Conservation (phyloP, 352 stramenopile species). For the Globisporangium orthogonon region DNA sequence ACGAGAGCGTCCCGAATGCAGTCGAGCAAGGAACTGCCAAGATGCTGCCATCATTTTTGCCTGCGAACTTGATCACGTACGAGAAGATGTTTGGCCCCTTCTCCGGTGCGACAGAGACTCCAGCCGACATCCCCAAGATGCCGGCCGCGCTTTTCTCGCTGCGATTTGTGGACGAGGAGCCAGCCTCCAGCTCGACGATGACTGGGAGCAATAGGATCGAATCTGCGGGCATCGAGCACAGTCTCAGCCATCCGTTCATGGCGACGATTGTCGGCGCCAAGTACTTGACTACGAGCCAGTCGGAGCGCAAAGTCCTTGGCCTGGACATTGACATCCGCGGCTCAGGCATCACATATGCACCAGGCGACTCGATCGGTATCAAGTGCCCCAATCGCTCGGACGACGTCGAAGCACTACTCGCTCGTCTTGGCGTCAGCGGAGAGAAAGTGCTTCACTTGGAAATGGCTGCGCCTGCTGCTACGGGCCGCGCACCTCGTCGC, state of each 20-base stretch:
- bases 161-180: slow-evolving; percentile 25
- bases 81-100: slow-evolving; percentile 54
- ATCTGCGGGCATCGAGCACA: slow-evolving; percentile 23
- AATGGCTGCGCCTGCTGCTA: slow-evolving; percentile 12
- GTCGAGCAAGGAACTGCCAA: neutral
- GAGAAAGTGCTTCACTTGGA: slow-evolving; percentile 30
- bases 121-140: slow-evolving; percentile 48
- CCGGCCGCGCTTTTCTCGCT: slow-evolving; percentile 44
- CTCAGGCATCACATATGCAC: slow-evolving; percentile 57
- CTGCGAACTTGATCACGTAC: slow-evolving; percentile 43
- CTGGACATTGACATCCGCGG: slow-evolving; percentile 38
- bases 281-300: slow-evolving; percentile 40
- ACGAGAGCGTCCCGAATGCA: neutral
- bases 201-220: neutral
- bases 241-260: slow-evolving; percentile 40
- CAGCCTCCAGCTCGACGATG: neutral
- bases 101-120: slow-evolving; percentile 20
- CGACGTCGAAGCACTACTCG: slow-evolving; percentile 64
- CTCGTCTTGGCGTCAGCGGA: slow-evolving; percentile 36
- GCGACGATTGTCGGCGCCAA: slow-evolving; percentile 32
- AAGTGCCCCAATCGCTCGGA: slow-evolving; percentile 71
- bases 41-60: slow-evolving; percentile 19
- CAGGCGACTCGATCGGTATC: slow-evolving; percentile 83
- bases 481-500: slow-evolving; percentile 14
- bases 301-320: slow-evolving; percentile 52